These are phyloP conservation scores for Paraleonurus japonicus DNA, from an alignment of 257 asterid genomes.

Conservation along the genomic window DNA sequence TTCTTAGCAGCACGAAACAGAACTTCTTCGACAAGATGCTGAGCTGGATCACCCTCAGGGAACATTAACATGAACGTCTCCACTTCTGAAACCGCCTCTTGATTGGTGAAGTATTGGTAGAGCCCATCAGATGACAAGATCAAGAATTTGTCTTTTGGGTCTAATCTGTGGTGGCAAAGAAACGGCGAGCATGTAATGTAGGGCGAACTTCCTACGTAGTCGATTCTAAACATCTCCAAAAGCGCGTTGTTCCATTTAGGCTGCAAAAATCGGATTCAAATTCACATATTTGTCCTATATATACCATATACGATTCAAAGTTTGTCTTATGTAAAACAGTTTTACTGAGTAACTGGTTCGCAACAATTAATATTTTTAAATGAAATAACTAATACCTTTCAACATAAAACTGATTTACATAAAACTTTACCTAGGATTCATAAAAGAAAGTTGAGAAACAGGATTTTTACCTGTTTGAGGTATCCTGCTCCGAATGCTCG, in stretches of 20 bases:
- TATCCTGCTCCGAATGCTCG: constrained; percentile 98
- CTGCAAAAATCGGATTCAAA: constrained; percentile 41
- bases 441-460: not conserved
- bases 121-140: constrained; percentile 96
- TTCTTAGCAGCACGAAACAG: constrained; percentile 94
- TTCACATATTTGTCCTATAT: not conserved
- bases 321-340: not conserved
- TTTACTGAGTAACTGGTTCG: not conserved
- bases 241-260: constrained; percentile 93
- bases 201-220: constrained; percentile 72
- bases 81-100: constrained; percentile 83
- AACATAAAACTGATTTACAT: not conserved
- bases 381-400: not conserved
- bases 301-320: not conserved
- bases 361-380: not conserved
- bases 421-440: too few species aligned
- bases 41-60: constrained; percentile 99
- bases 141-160: constrained; percentile 71
- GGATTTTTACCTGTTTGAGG: constrained; percentile 68
- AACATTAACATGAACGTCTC: constrained; percentile 73
- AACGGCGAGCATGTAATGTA: constrained; percentile 79
- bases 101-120: constrained; percentile 90
- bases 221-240: constrained; percentile 81
- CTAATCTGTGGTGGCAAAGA: constrained; percentile 72
- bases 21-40: constrained; percentile 92